Base-by-base conservation (phyloP, 306 rosid species). In the Cucumis cinereus region DNA sequence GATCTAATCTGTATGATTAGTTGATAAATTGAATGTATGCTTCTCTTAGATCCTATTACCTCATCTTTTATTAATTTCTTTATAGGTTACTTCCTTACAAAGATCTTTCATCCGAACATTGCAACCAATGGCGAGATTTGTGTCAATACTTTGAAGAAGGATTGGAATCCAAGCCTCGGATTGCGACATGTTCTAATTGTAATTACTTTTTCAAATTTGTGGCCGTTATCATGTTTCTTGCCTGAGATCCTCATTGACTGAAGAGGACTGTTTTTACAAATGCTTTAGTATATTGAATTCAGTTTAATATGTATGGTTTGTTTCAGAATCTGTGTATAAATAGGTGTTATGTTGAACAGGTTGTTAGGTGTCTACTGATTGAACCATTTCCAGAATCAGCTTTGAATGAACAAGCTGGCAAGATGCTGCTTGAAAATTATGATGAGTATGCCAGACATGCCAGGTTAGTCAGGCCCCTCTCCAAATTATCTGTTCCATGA, bases 351-450 rank as follows among this genome's bases (percentile, higher is more conserved):
- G 63, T 61, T 22, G 56, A 77, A 81, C 90, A 95, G 99, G 99
- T 92, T 71, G 98, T 95, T 79, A 90, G 99, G 84, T 95, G 99
- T 86, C 79, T 95, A 54, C 88, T 95, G 91, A 95, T 95, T n/a
- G 99, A 95, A 81, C 99, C 99, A 35, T 92, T 92, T 86, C 98
- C 99, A 53, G 98, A 92, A 84, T 95, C 99, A 66, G 97, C 99
- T 26, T 85, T 95, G 85, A 95, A 95, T 85, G 99, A 95, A 78
- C 93, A 88, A 83, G 99, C 99, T 75, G 97, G 96, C 70, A 95
- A 95, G 83, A 75, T 95, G 90, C 85, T 95, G 62, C 97, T 92
- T 70, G 99, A 95, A 67, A 79, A 95, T 82, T 95, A 95, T 66
- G 98, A 95, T 73, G 97, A 89, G 86, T 95, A 95, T 87, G 99